Conservation (phyloP, 495 filamentous ascomycete species). For the Talaromyces ruber region DNA sequence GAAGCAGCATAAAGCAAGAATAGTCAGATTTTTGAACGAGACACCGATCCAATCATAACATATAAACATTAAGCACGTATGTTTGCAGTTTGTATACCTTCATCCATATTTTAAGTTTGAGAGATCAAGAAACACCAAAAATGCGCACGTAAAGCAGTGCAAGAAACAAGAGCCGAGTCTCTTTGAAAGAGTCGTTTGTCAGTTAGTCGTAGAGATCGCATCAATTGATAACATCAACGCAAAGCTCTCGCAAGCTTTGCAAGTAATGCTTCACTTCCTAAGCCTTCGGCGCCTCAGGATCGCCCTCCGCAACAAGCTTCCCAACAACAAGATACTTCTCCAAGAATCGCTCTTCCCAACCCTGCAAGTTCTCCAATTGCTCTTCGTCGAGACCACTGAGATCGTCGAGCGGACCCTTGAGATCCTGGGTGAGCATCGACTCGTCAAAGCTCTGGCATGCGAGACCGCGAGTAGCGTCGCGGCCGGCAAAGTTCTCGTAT, state of each 20-base stretch:
- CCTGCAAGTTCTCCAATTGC: slow-evolving; percentile 72
- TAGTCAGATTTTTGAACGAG: background rate
- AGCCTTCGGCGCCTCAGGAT: slow-evolving; percentile 40
- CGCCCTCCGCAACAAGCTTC: slow-evolving; percentile 68
- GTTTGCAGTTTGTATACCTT: background rate
- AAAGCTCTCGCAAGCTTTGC: background rate
- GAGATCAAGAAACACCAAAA: background rate
- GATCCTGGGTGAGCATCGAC: slow-evolving; percentile 90
- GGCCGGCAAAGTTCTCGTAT: slow-evolving; percentile 88
- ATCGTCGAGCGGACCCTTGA: slow-evolving; percentile 78
- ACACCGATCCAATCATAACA: background rate
- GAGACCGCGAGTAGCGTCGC: slow-evolving; percentile 87
- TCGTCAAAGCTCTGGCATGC: slow-evolving; percentile 92
- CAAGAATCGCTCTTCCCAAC: slow-evolving; percentile 86
- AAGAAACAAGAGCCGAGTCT: background rate
- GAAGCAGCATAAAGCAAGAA: background rate
- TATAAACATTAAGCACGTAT: background rate
- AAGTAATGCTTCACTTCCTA: slow-evolving; percentile 9
- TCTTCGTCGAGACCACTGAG: slow-evolving; percentile 66
- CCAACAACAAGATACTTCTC: slow-evolving; percentile 95
- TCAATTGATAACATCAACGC: background rate
- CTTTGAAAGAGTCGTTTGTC: background rate
- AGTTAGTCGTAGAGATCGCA: background rate
- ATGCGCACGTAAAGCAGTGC: background rate
- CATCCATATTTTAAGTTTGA: background rate